Evolutionary conservation across 2,329 filamentous ascomycete species (phyloP).

Genomic region (Cytospora schulzeri): DNA sequence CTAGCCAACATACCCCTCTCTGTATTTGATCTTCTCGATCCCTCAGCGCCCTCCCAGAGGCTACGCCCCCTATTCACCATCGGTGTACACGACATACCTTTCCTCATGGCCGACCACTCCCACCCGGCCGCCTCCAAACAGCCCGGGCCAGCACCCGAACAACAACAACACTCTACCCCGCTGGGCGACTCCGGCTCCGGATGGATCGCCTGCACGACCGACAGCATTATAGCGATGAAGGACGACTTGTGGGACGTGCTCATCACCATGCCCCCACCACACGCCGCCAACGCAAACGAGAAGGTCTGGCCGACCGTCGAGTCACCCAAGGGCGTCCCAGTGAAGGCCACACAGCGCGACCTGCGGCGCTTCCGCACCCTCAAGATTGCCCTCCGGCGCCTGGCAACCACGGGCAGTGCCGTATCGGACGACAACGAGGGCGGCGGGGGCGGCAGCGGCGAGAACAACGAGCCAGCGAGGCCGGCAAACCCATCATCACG

Average conservation of each 20-base stretch:
- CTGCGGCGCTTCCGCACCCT: constrained; percentile 76
- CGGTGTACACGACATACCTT: constrained; percentile 88
- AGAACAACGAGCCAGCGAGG: constrained; percentile 21
- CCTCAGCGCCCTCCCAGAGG: constrained; percentile 62
- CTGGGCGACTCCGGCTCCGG: constrained; percentile 59
- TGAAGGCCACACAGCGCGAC: constrained; percentile 91
- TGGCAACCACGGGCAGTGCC: constrained; percentile 35
- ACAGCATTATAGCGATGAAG: constrained; percentile 88
- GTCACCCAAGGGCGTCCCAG: constrained; percentile 59
- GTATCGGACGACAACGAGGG: constrained; percentile 25
- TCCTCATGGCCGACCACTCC: constrained; percentile 64
- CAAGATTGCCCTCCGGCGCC: constrained; percentile 60
- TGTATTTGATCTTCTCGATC: constrained; percentile 68
- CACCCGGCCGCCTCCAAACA: constrained; percentile 41
- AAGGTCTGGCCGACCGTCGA: constrained; percentile 78
- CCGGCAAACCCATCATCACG: constrained; percentile 7
- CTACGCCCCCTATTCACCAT: constrained; percentile 87
- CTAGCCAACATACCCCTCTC: constrained; percentile 83
- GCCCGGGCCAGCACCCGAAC: constrained; percentile 30
- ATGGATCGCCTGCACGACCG: constrained; percentile 95
- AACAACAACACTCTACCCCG: constrained; percentile 27
- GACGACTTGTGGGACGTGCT: constrained; percentile 85
- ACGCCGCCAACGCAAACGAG: constrained; percentile 58
- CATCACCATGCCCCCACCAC: constrained; percentile 73
- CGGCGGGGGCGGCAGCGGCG: not conserved